Evolutionary conservation across 169 alveolate species (phyloP).

Genomic region (Condylostoma magnum): DNA sequence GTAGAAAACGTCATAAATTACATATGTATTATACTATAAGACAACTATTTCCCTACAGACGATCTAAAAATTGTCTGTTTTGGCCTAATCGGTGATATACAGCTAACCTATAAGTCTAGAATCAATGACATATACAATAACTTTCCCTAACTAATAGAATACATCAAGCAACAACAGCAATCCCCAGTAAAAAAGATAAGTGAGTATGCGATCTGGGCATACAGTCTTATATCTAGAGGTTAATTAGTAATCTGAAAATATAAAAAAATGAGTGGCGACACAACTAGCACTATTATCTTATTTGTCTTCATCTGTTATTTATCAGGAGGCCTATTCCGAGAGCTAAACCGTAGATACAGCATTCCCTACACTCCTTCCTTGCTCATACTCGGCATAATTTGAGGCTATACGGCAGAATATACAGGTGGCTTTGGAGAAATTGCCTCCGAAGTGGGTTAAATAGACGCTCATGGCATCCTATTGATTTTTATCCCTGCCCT

Average conservation of each 20-base stretch:
- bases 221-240: too few relatives aligned
- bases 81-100: conserved; percentile 12
- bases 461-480: conserved; percentile 34
- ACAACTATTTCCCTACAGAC: background rate
- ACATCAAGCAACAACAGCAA: too few relatives aligned
- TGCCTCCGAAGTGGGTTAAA: background rate
- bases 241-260: too few relatives aligned
- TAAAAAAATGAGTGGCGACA: too few relatives aligned
- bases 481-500: conserved; percentile 49
- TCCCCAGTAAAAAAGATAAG: too few relatives aligned
- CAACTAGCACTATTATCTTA: too few relatives aligned
- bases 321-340: background rate
- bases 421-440: background rate
- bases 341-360: background rate
- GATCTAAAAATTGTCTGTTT: background rate
- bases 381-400: conserved; percentile 18
- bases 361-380: conserved; percentile 23
- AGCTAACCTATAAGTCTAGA: background rate
- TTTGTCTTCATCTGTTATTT: conserved; percentile 22
- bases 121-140: background rate
- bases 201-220: too few relatives aligned
- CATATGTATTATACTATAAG: too few relatives aligned
- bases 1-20: too few relatives aligned
- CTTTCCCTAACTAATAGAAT: too few relatives aligned
- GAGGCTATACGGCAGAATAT: background rate